These are phyloP conservation scores for Neurospora tetraspora DNA, from an alignment of 495 filamentous ascomycete genomes.

Conservation along the genomic window DNA sequence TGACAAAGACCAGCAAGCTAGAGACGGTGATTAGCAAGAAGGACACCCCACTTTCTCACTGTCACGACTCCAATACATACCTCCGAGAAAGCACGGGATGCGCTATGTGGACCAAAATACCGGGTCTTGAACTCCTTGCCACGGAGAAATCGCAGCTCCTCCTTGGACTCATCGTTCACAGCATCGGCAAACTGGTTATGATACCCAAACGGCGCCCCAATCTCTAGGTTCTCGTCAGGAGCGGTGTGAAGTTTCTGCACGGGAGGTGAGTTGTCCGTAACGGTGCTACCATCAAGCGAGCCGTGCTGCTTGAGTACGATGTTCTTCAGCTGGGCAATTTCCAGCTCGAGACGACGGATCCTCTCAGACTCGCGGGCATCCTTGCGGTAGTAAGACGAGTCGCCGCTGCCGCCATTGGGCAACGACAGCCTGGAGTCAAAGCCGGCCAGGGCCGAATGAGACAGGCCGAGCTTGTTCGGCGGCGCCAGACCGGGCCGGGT, in stretches of 20 bases:
- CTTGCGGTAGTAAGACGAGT: conserved; percentile 19
- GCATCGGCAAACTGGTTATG: conserved; percentile 15
- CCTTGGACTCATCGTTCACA: background rate
- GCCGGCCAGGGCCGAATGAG: conserved; percentile 20
- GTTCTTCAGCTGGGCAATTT: conserved; percentile 36
- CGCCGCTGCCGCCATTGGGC: conserved; percentile 16
- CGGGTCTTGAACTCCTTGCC: conserved; percentile 36
- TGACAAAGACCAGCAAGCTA: conserved; percentile 36
- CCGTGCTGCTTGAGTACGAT: conserved; percentile 26
- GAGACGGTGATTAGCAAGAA: background rate
- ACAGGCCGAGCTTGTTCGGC: conserved; percentile 27
- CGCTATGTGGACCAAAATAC: conserved; percentile 40
- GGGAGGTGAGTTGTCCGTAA: conserved; percentile 21
- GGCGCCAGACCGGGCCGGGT: conserved; percentile 33
- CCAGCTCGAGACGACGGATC: conserved; percentile 39
- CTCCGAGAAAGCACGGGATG: conserved; percentile 30
- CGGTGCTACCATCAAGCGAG: conserved; percentile 26
- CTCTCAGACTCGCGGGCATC: conserved; percentile 33
- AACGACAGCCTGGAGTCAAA: conserved; percentile 26
- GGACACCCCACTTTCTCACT: background rate
- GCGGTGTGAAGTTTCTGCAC: background rate
- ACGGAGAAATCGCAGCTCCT: conserved; percentile 29
- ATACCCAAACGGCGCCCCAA: conserved; percentile 8
- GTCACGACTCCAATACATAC: conserved; percentile 6
- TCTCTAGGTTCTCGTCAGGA: conserved; percentile 9